Evolutionary conservation across 148 eudicot species (phyloP), one percentile per base, ranked within the genome.

Genomic region (Nepenthes gracilis): DNA sequence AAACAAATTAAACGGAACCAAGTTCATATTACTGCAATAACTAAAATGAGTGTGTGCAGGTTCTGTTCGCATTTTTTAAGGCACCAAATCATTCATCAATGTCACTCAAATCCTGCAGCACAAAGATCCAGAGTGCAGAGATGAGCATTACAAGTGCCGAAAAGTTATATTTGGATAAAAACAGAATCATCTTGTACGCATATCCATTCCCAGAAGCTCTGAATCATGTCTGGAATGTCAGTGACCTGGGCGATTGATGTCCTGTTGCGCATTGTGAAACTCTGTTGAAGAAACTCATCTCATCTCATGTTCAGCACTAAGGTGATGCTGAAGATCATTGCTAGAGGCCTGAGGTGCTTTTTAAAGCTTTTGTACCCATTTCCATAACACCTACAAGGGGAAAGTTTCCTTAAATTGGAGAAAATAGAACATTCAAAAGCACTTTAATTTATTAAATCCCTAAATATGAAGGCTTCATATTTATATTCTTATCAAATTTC

Each of bases 1-100:
- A 54, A 33, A 59, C 59, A 54, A 50, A 66, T 23, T 61, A 66
- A 54, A 34, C 32, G 43, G 36, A 64, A 45, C 58, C 64, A 64
- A 58, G 71, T 59, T 73, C 72, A 65, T 72, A 51, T 79, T 71
- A 60, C 65, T 67, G 74, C 80, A 78, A 73, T 81, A 75, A 81
- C 83, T 71, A 75, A 48, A 72, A 78, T 78, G 74, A 74, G 69
- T 76, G 63, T 78, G 74, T 82, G 86, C 86, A 82, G 86, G 86
- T 81, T 75, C 61, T 70, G 40, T 61, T 73, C 62, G 83, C 80
- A 69, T 61, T 47, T 60, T 61, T 66, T 81, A 75, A 60, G 80
- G 76, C 74, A 67, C 72, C 70, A 50, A 64, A 75, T 75, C 74
- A 70, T 3, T 67, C 67, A 63, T 50, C 78, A 66, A 68, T 73